Conservation (phyloP, 2,329 filamentous ascomycete species). For the Colletotrichum orchidophilum region DNA sequence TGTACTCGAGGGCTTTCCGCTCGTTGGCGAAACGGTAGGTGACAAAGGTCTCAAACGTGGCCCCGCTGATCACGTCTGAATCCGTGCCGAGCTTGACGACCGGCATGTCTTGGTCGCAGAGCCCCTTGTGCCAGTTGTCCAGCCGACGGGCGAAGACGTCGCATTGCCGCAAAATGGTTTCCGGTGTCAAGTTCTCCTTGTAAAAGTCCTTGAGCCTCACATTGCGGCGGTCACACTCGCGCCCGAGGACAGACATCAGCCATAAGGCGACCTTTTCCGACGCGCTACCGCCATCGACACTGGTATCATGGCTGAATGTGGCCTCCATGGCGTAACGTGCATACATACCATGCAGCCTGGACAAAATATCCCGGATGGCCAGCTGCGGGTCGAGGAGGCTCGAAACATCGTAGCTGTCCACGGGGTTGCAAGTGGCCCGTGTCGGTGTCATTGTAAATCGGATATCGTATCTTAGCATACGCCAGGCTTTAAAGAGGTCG, state of each 20-base stretch:
- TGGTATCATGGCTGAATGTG: not conserved
- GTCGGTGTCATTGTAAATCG: slow-evolving; percentile 9
- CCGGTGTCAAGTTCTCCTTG: not conserved
- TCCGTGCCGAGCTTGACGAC: not conserved
- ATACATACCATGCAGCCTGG: not conserved
- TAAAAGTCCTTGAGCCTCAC: slow-evolving; percentile 11
- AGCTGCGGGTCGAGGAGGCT: slow-evolving; percentile 20
- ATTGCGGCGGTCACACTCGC: slow-evolving; percentile 6
- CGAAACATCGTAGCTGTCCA: slow-evolving; percentile 10
- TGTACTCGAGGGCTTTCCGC: slow-evolving; percentile 8
- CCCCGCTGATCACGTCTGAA: slow-evolving; percentile 2
- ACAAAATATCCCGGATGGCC: slow-evolving; percentile 19
- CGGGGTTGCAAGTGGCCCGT: not conserved
- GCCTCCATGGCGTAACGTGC: slow-evolving; percentile 17
- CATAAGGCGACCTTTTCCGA: slow-evolving; percentile 23
- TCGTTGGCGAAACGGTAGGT: slow-evolving; percentile 7
- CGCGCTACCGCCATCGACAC: not conserved
- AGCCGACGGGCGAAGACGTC: slow-evolving; percentile 1
- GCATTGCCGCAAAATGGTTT: slow-evolving; percentile 4
- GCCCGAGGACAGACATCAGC: slow-evolving; percentile 4
- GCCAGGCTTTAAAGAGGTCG: slow-evolving; percentile 27
- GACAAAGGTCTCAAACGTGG: slow-evolving; percentile 14
- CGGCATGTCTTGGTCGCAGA: slow-evolving; percentile 20
- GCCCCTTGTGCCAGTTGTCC: slow-evolving; percentile 7
- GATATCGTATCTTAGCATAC: slow-evolving; percentile 20